phyloP scores from a whole-genome alignment of 1,284 basidiomycete species.

The Blastosporella zonata region DNA sequence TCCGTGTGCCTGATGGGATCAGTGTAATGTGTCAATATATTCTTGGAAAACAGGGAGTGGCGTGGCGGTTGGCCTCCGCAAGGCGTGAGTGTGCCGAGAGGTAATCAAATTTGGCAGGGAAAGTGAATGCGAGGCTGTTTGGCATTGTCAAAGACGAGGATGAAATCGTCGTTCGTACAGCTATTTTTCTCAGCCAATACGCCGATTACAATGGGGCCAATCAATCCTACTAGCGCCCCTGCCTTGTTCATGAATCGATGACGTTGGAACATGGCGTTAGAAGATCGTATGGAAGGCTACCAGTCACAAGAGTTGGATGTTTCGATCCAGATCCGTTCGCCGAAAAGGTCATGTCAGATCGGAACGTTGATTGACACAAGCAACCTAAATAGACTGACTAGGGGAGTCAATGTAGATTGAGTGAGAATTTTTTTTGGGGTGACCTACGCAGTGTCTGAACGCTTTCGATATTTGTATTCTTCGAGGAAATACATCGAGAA shows the following conservation, averaged over 20 bases:
- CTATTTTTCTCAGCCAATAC: neutral
- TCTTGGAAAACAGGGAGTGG: slow-evolving; percentile 6
- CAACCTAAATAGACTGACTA: too few relatives aligned
- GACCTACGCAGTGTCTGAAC: too few relatives aligned
- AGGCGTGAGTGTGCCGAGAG: neutral
- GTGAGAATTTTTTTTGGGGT: too few relatives aligned
- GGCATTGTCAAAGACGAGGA: neutral
- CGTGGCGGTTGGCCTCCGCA: slow-evolving; percentile 10
- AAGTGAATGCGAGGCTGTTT: neutral
- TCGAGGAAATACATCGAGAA: too few relatives aligned
- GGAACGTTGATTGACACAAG: too few relatives aligned
- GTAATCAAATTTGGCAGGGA: neutral
- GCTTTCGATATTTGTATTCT: too few relatives aligned
- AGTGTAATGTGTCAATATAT: slow-evolving; percentile 2
- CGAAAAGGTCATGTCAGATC: too few relatives aligned
- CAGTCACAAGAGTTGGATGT: too few relatives aligned
- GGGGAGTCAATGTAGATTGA: too few relatives aligned
- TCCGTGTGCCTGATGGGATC: slow-evolving; percentile 15
- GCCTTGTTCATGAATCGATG: too few relatives aligned
- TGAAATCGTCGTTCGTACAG: neutral
- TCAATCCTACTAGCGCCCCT: neutral
- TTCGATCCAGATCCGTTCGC: too few relatives aligned
- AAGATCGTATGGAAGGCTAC: neutral
- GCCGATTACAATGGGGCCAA: slow-evolving; percentile 9
- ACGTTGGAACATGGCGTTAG: too few relatives aligned